These are phyloP conservation scores for Podila epigama DNA, from an alignment of 192 early-diverging fungal genomes.

Conservation along the genomic window DNA sequence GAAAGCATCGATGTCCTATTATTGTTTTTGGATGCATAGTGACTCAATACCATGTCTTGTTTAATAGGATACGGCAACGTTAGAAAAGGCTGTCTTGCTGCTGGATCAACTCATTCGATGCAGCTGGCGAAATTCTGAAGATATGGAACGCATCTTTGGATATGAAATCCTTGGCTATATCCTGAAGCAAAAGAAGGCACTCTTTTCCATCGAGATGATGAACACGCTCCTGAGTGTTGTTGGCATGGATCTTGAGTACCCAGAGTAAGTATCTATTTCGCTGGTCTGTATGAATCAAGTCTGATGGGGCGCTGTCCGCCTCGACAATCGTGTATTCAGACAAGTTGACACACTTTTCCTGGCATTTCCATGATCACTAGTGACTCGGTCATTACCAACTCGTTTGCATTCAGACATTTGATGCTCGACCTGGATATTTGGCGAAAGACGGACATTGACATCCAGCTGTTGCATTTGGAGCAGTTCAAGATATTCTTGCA, in stretches of 20 bases:
- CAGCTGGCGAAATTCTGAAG: conserved; percentile 75
- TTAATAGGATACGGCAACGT: conserved; percentile 52
- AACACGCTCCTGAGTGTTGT: conserved; percentile 67
- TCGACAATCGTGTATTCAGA: too few species aligned
- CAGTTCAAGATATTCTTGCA: conserved; percentile 69
- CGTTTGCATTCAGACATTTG: conserved; percentile 66
- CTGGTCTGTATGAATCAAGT: too few species aligned
- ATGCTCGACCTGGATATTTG: conserved; percentile 77
- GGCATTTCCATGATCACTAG: too few species aligned
- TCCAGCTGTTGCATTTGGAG: conserved; percentile 65
- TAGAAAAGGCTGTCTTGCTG: conserved; percentile 61
- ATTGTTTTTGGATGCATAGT: background rate
- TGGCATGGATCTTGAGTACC: conserved; percentile 60
- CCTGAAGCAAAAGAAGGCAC: conserved; percentile 67
- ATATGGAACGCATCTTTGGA: conserved; percentile 72
- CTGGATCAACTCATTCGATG: conserved; percentile 67
- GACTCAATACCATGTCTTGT: background rate
- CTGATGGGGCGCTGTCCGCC: too few species aligned
- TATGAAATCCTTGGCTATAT: conserved; percentile 72
- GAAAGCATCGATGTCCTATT: background rate
- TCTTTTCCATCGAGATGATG: conserved; percentile 64
- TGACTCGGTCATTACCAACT: conserved; percentile 71
- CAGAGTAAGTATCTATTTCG: conserved; percentile 49
- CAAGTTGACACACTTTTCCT: too few species aligned
- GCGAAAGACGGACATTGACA: conserved; percentile 58